These are phyloP conservation scores for Aurinia saxatilis DNA, from an alignment of 345 rosid genomes.

Conservation along the genomic window DNA sequence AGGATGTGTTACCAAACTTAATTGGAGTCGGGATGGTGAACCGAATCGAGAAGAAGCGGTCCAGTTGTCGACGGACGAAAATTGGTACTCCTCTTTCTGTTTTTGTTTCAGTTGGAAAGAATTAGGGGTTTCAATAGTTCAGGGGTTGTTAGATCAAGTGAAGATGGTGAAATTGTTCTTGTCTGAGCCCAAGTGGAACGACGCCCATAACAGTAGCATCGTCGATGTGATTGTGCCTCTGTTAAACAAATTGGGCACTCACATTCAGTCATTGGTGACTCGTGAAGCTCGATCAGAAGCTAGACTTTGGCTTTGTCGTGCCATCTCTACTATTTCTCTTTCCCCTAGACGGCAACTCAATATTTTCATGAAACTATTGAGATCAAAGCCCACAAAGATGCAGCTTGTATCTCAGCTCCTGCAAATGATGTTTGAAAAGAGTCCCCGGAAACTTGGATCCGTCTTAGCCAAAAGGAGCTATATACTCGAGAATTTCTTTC, in stretches of 20 bases:
- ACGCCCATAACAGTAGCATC: constrained; percentile 22
- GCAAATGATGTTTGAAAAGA: constrained; percentile 52
- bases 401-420: constrained; percentile 56
- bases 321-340: constrained; percentile 38
- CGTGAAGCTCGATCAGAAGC: constrained; percentile 73
- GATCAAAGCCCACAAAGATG: constrained; percentile 32
- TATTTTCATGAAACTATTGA: constrained; percentile 49
- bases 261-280: constrained; percentile 48
- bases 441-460: constrained; percentile 43
- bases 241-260: constrained; percentile 44
- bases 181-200: constrained; percentile 34
- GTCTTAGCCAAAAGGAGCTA: constrained; percentile 55
- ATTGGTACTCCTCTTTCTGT: too few species aligned
- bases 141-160: background rate
- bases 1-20: too few species aligned
- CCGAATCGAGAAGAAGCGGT: too few species aligned
- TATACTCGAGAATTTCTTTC: constrained; percentile 65
- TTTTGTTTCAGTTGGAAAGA: too few species aligned
- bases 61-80: too few species aligned
- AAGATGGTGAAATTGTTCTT: constrained; percentile 40
- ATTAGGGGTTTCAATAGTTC: too few species aligned
- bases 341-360: constrained; percentile 41
- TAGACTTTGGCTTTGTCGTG: constrained; percentile 70
- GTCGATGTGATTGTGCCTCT: constrained; percentile 33
- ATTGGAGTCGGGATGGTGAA: too few species aligned